phyloP scores from a whole-genome alignment of 345 rosid species.

The Syzygium oleosum region DNA sequence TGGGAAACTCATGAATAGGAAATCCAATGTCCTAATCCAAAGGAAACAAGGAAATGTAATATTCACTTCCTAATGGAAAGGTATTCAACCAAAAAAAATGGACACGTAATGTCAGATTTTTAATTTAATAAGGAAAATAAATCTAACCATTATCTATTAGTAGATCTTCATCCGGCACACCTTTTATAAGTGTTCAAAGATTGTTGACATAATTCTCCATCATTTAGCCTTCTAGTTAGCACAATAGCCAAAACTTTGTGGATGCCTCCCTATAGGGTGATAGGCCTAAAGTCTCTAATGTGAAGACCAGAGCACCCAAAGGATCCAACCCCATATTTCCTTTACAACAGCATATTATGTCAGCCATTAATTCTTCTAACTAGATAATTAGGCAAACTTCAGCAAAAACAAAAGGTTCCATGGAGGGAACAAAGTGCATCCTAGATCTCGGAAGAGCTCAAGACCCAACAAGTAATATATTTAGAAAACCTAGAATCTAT shows the following conservation, averaged over 20 bases:
- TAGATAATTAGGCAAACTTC: not conserved
- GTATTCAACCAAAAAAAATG: too few species aligned
- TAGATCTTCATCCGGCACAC: not conserved
- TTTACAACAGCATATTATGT: not conserved
- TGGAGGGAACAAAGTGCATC: not conserved
- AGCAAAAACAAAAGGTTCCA: not conserved
- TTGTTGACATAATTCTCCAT: not conserved
- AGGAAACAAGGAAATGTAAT: not conserved
- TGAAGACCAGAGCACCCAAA: not conserved
- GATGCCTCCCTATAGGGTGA: not conserved
- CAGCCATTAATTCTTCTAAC: not conserved
- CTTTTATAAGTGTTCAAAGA: not conserved
- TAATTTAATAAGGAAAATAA: not conserved
- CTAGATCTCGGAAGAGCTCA: not conserved
- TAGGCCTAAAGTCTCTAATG: not conserved
- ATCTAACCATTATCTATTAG: not conserved
- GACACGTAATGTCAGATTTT: not conserved
- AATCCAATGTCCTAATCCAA: not conserved
- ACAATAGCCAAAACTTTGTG: not conserved
- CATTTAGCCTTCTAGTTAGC: not conserved
- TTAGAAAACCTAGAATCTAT: not conserved
- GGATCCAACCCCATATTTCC: not conserved
- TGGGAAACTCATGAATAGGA: not conserved
- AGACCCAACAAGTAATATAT: not conserved
- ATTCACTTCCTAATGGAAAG: not conserved